Percentiles rank a stretch among this genome's conserved stretches.
Conservation (phyloP, 148 eudicot species). For the Vaccinium vitisidaea region DNA sequence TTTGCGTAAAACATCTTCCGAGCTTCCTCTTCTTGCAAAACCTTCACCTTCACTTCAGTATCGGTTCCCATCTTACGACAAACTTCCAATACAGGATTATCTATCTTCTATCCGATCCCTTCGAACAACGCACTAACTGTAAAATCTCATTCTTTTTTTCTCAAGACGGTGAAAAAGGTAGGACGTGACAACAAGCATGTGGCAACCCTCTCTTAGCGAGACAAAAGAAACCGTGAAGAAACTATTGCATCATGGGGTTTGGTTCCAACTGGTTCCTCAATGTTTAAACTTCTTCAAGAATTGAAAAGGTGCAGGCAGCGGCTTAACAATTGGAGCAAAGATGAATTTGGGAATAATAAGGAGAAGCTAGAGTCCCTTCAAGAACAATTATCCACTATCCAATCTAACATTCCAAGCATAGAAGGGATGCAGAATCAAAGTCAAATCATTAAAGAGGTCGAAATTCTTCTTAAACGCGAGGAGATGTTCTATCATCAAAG, state of each 20-base stretch:
- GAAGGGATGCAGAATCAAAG: not conserved
- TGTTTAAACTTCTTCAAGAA: not conserved
- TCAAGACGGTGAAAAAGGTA: too few species aligned
- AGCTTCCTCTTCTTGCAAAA: too few species aligned
- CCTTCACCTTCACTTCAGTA: too few species aligned
- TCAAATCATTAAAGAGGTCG: not conserved
- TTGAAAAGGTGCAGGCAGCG: not conserved
- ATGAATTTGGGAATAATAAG: not conserved
- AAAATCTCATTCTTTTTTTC: too few species aligned
- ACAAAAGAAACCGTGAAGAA: too few species aligned
- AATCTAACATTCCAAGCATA: not conserved
- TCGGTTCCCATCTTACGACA: too few species aligned
- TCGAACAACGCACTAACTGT: too few species aligned
- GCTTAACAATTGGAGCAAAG: not conserved
- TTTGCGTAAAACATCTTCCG: too few species aligned
- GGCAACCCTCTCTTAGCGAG: too few species aligned
- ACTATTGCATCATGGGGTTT: not conserved
- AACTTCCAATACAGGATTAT: too few species aligned
- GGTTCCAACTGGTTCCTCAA: fast-evolving
- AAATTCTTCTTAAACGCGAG: not conserved
- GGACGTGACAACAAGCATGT: too few species aligned
- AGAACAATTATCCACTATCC: not conserved
- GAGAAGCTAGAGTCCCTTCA: not conserved
- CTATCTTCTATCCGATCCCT: too few species aligned
- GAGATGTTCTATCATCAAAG: not conserved